phyloP scores from a whole-genome alignment of 2,329 filamentous ascomycete species.

The Epichloe gansuensis region DNA sequence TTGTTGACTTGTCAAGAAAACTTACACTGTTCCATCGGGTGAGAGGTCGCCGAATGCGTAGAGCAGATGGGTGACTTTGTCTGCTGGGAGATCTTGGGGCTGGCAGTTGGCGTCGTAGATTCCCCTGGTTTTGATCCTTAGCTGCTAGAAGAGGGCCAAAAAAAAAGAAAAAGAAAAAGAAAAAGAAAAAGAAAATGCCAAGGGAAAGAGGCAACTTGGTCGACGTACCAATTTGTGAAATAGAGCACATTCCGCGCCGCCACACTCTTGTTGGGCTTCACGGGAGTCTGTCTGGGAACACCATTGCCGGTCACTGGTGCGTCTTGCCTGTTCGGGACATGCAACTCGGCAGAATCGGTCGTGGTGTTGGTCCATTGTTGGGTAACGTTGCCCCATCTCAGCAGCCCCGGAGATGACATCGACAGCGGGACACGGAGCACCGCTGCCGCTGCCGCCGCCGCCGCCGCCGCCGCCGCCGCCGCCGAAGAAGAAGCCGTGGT shows the following conservation, averaged over 20 bases:
- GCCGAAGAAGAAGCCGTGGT: no score
- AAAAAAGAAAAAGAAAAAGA: no score
- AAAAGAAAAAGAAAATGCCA: no score
- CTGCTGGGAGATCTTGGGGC: slow-evolving; percentile 53
- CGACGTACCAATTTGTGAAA: slow-evolving; percentile 38
- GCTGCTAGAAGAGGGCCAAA: neutral
- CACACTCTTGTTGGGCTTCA: neutral
- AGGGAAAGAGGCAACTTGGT: neutral
- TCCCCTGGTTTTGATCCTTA: slow-evolving; percentile 29
- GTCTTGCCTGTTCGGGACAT: neutral
- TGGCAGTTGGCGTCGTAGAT: slow-evolving; percentile 65
- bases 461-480: accelerated
- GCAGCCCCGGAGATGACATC: neutral
- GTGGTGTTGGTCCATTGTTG: neutral
- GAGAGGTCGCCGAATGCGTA: slow-evolving; percentile 41
- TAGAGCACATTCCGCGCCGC: slow-evolving; percentile 30
- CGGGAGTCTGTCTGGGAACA: neutral
- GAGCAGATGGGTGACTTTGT: slow-evolving; percentile 61
- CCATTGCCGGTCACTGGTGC: neutral
- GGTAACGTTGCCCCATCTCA: slow-evolving; percentile 3
- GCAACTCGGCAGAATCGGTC: neutral
- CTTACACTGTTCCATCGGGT: slow-evolving; percentile 33
- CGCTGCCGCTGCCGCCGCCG: neutral
- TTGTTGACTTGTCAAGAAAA: neutral
- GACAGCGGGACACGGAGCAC: neutral